These are phyloP conservation scores for Phoenix dactylifera DNA, from an alignment of 176 grass and related monocot species.

Conservation along the genomic window DNA sequence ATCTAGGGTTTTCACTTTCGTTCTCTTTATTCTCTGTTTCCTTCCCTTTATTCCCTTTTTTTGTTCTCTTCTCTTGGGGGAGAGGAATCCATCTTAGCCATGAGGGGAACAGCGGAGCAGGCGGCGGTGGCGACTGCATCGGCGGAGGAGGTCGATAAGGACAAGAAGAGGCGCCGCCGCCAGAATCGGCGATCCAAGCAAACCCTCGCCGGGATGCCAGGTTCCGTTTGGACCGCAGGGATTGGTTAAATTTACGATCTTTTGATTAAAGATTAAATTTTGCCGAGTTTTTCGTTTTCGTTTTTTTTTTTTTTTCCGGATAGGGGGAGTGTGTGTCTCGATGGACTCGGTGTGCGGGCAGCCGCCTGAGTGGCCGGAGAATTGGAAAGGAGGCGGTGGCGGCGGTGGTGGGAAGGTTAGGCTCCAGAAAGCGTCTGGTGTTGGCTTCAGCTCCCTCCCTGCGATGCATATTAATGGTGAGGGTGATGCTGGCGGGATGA, in stretches of 20 bases:
- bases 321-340: slow-evolving; percentile 19
- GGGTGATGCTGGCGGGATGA: slow-evolving; percentile 7
- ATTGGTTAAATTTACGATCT: not conserved
- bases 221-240: not conserved
- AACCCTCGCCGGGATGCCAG: not conserved
- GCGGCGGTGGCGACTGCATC: slow-evolving; percentile 1
- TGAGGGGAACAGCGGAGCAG: slow-evolving; percentile 48
- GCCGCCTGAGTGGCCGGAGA: slow-evolving; percentile 1
- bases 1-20: slow-evolving; percentile 52
- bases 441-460: slow-evolving; percentile 65
- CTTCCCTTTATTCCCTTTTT: not conserved
- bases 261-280: not conserved
- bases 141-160: slow-evolving; percentile 52
- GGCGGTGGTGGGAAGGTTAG: slow-evolving; percentile 1
- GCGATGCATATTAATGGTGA: slow-evolving; percentile 27
- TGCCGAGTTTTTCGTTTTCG: not conserved
- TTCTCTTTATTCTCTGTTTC: not conserved
- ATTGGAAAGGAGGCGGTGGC: slow-evolving; percentile 24
- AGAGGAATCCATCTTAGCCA: slow-evolving; percentile 1
- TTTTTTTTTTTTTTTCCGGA: not conserved
- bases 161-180: slow-evolving; percentile 46
- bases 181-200: slow-evolving; percentile 46
- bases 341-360: slow-evolving; percentile 4
- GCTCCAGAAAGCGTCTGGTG: not conserved
- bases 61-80: not conserved